phyloP scores from a whole-genome alignment of 306 rosid species.

The Citrullus colocynthis region DNA sequence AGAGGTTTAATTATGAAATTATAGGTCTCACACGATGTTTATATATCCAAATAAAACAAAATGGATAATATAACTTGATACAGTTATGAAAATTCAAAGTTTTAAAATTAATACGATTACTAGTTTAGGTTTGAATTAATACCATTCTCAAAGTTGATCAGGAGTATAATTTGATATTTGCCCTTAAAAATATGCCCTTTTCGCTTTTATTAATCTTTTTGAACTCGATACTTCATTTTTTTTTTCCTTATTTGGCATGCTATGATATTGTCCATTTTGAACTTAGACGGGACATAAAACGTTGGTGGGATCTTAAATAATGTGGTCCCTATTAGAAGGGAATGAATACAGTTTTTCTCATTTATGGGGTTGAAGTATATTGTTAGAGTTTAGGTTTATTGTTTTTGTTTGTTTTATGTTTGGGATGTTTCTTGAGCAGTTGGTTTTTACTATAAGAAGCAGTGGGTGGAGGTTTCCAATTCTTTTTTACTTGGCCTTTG shows the following conservation, averaged over 20 bases:
- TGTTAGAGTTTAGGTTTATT: not conserved
- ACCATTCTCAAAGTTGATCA: no score
- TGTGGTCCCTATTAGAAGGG: not conserved
- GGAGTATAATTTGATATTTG: no score
- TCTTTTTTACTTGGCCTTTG: not conserved
- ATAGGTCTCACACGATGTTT: no score
- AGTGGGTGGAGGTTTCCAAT: not conserved
- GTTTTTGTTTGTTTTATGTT: not conserved
- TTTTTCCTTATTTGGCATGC: no score
- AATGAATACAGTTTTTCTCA: not conserved
- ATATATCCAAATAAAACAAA: no score
- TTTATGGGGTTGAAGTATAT: not conserved
- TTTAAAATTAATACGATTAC: no score
- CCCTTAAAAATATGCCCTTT: not conserved
- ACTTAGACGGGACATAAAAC: not conserved
- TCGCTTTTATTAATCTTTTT: not conserved
- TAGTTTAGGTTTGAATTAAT: no score
- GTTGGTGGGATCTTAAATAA: not conserved
- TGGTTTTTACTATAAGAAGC: slow-evolving; percentile 1
- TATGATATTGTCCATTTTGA: not conserved
- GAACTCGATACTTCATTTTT: not conserved
- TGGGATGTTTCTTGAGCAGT: slow-evolving; percentile 3
- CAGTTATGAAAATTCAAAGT: no score
- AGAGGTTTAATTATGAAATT: no score
- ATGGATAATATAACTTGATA: no score